Evolutionary conservation across 345 rosid genomes (phyloP).

Genomic region (Carallia brachiata): DNA sequence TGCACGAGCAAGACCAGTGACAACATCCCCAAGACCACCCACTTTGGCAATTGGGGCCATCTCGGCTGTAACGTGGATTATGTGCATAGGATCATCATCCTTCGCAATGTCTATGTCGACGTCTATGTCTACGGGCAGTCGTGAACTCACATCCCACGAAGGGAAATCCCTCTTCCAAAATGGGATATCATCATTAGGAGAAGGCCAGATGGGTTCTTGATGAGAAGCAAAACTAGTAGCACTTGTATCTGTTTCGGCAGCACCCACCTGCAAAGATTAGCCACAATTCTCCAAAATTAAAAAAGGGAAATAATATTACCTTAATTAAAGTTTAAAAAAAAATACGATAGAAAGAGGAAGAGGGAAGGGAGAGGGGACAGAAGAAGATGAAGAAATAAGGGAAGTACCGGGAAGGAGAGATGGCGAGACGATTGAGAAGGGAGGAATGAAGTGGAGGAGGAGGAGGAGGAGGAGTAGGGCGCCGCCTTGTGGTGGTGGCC

Average conservation of each 20-base stretch:
- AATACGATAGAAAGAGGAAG: too few relatives aligned
- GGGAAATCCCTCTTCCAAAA: slow-evolving; percentile 56
- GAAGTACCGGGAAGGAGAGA: too few relatives aligned
- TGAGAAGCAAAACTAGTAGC: slow-evolving; percentile 7
- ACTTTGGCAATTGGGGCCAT: slow-evolving; percentile 64
- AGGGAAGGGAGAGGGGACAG: too few relatives aligned
- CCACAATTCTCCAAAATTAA: too few relatives aligned
- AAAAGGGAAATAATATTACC: too few relatives aligned
- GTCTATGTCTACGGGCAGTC: slow-evolving; percentile 27
- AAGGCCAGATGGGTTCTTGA: slow-evolving; percentile 37
- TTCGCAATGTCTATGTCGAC: slow-evolving; percentile 30
- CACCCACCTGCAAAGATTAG: slow-evolving; percentile 19
- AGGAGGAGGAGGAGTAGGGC: too few relatives aligned
- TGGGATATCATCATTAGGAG: slow-evolving; percentile 45
- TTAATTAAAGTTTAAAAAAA: too few relatives aligned
- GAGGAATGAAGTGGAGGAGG: too few relatives aligned
- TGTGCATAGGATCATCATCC: slow-evolving; percentile 40
- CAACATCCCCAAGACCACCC: slow-evolving; percentile 70
- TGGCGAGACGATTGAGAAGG: too few relatives aligned
- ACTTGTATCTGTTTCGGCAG: slow-evolving; percentile 13
- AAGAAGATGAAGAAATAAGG: too few relatives aligned
- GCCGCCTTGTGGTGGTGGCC: too few relatives aligned
- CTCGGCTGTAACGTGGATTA: slow-evolving; percentile 55
- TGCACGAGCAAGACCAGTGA: slow-evolving; percentile 58
- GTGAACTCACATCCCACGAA: slow-evolving; percentile 25